Percentiles rank a stretch among this genome's conserved stretches.
These are phyloP conservation scores for Neoboletus magnificus DNA, from an alignment of 768 basidiomycete genomes.

Conservation along the genomic window DNA sequence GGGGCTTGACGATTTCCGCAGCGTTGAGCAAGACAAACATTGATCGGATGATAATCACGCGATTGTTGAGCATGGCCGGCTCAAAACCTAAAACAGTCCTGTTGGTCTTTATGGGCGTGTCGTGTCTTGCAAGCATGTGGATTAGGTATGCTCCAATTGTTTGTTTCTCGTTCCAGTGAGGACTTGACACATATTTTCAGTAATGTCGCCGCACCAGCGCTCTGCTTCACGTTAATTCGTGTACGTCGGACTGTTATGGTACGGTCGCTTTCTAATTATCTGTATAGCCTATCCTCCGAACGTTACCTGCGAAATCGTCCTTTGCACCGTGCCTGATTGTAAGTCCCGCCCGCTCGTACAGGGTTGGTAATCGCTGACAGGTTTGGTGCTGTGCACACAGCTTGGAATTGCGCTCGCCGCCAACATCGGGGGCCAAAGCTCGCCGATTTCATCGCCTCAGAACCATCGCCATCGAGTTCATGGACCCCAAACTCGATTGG, in stretches of 20 bases:
- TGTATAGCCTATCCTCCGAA: constrained; percentile 84
- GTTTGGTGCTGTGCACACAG: constrained; percentile 42
- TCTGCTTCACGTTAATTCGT: constrained; percentile 94
- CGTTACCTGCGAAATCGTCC: constrained; percentile 77
- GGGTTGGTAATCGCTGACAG: neutral
- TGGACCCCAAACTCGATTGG: constrained; percentile 89
- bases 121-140: constrained; percentile 99
- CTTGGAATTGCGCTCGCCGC: constrained; percentile 97
- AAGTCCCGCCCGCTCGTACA: constrained; percentile 30
- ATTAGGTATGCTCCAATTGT: constrained; percentile 60
- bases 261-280: neutral
- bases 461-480: constrained; percentile 86
- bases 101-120: constrained; percentile 91
- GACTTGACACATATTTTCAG: constrained; percentile 35
- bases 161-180: neutral
- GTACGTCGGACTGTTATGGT: constrained; percentile 42
- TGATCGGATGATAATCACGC: constrained; percentile 87
- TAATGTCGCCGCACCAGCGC: constrained; percentile 96
- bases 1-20: constrained; percentile 96
- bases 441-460: constrained; percentile 97
- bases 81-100: constrained; percentile 82
- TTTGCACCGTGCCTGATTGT: constrained; percentile 93
- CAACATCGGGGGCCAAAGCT: constrained; percentile 96
- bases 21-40: constrained; percentile 95
- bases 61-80: constrained; percentile 87